Base-by-base conservation (phyloP, 2,329 filamentous ascomycete species). In the Venturiaceae sp. region DNA sequence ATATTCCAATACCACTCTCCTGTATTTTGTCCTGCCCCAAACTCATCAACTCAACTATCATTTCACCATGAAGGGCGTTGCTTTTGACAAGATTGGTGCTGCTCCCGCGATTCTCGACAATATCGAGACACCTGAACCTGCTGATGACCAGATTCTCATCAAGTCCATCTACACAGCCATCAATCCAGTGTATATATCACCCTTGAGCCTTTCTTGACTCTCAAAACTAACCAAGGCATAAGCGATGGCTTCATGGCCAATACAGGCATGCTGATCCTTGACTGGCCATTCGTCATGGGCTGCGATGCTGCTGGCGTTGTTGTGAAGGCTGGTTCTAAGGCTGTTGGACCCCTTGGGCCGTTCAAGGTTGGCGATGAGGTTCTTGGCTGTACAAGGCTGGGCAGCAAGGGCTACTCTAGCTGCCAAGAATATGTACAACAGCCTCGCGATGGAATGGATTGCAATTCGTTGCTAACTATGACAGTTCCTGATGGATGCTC, bases 281-380 rank as follows among this genome's bases (percentile, higher is more conserved):
- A 61, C 21, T 71, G 67, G 68, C 69, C 69, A 23, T 58, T 70
- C 7, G 63, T 63, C 13, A 65, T 66, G 6, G 68, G 67, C 23
- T 64, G 65, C 46, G 69, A 71, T 58, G 65, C 63, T 2, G 63
- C 60, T 37, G 69, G 69, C 26, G 56, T 67, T 14, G 65, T 71
- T 11, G 62, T 66, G n/a, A 67, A 70, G 55, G 63, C 62, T 1
- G 67, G 68, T 23, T 59, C 64, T 23, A 63, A 69, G 19, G 67
- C 68, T 9, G 26, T 60, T 19, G 59, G 32, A 47, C 59, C 64
- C 3, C 52, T 64, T 6, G 63, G 64, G 30, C 60, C 59, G 14
- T 68, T 70, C 61, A 66, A 67, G 59, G 61, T 64, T 44, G 69
- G 68, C 2, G 67, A 69, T 59, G 53, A 64, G 19, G 67, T 71